These are phyloP conservation scores for Mucor lusitanicus DNA, from an alignment of 371 early-diverging fungal genomes.

Conservation along the genomic window DNA sequence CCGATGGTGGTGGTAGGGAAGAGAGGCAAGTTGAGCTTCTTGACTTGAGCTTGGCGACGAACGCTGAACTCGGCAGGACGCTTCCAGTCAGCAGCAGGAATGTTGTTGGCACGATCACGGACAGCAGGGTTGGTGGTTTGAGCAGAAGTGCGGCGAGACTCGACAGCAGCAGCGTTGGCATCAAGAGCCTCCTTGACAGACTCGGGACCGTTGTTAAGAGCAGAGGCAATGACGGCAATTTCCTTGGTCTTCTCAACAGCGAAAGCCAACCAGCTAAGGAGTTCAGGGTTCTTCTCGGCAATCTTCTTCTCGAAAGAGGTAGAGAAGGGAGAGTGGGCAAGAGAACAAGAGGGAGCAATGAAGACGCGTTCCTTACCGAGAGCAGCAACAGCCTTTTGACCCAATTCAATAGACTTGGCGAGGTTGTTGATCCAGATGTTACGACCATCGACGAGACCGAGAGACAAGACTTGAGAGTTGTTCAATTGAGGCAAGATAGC, in stretches of 20 bases:
- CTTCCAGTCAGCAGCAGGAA: conserved; percentile 73
- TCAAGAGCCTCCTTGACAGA: conserved; percentile 70
- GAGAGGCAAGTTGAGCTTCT: conserved; percentile 80
- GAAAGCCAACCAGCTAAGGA: conserved; percentile 92
- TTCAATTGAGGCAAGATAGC: conserved; percentile 58
- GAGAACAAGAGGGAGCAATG: conserved; percentile 88
- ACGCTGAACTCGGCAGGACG: conserved; percentile 75
- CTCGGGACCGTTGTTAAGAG: conserved; percentile 65
- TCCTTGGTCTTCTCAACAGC: conserved; percentile 92
- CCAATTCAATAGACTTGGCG: conserved; percentile 67
- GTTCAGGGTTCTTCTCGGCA: conserved; percentile 69
- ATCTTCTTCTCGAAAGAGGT: conserved; percentile 81
- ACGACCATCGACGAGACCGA: conserved; percentile 93
- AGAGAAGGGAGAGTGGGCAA: conserved; percentile 92
- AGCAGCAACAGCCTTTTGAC: conserved; percentile 66
- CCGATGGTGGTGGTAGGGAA: conserved; percentile 98
- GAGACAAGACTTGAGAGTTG: conserved; percentile 69
- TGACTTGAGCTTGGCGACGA: conserved; percentile 79
- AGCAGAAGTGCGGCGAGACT: conserved; percentile 76
- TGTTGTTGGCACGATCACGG: conserved; percentile 70
- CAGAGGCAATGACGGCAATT: conserved; percentile 73
- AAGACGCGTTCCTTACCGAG: conserved; percentile 76
- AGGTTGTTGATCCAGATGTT: conserved; percentile 97
- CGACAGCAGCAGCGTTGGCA: conserved; percentile 74
- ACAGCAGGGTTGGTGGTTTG: conserved; percentile 86